Evolutionary conservation across 2,329 filamentous ascomycete species (phyloP), one percentile per base, ranked within the genome.

Genomic region (Monosporascus ibericus): DNA sequence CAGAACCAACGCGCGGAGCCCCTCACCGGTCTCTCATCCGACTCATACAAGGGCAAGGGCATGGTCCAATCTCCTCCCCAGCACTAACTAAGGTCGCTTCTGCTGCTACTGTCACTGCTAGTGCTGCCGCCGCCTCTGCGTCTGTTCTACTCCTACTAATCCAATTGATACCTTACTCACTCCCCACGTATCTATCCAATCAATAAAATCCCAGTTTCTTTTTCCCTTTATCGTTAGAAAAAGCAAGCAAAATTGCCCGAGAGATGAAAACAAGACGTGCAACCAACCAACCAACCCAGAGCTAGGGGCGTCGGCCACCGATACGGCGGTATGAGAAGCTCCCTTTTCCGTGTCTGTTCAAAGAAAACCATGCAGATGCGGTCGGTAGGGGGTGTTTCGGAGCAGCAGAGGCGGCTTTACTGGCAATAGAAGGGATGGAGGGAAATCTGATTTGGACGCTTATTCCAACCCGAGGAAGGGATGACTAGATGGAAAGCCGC

Each of bases 1-100:
- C 70, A 95, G 89, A 78, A 78, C 69, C 88, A 95, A 84, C 88
- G 86, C 68, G 79, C 89, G 69, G 91, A 96, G 70, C 91, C 91
- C 57, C 82, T 96, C 72, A 90, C 87, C 58, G 91, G 91, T 80
- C 76, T 94, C 74, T 81, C 86, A 61, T 87, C 87, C 68, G 82
- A 87, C 70, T 85, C 84, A 64, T 95, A 95, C 78, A 75, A 73
- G 59, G 90, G 90, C 72, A 81, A 83, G 69, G 89, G 90, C 66
- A 81, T 85, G 74, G 81, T 95, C 61, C 91, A 95, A 78, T 84
- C 81, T 58, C 76, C 80, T 64, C 77, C 80, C 63, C 75, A 77
- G 69, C 70, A 74, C 49, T 68, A 70, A 74, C 49, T 68, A 68
- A 54, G 60, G 48, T 6, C 56, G 52, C 52, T 49, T 27, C 39